Conservation (phyloP, 495 filamentous ascomycete species). For the Lindgomyces ingoldianus region DNA sequence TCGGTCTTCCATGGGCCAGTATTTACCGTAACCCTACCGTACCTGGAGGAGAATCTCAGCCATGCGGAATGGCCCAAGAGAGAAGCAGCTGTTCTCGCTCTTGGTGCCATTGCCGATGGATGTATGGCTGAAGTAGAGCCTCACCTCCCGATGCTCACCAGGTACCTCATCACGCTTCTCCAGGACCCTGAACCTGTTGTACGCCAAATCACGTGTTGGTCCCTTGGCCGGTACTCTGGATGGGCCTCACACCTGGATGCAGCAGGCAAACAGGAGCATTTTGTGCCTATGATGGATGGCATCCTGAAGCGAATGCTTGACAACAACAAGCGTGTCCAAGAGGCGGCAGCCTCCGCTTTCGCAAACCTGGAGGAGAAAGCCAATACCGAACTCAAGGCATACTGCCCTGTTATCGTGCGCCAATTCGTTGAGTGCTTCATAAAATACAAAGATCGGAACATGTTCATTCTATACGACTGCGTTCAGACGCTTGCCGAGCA, state of each 20-base stretch:
- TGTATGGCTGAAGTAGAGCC: conserved; percentile 88
- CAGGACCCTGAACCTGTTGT: conserved; percentile 89
- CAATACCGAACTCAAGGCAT: conserved; percentile 72
- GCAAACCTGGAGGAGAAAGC: conserved; percentile 95
- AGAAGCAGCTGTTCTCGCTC: conserved; percentile 90
- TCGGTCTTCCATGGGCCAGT: conserved; percentile 84
- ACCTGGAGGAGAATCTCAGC: conserved; percentile 84
- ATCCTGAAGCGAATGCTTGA: conserved; percentile 93
- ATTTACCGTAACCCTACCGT: conserved; percentile 88
- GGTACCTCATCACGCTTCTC: conserved; percentile 84
- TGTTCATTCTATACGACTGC: conserved; percentile 98
- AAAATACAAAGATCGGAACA: conserved; percentile 97
- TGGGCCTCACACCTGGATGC: conserved; percentile 83
- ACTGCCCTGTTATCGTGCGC: conserved; percentile 84
- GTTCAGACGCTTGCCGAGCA: conserved; percentile 95
- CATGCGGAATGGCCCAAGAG: conserved; percentile 89
- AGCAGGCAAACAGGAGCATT: conserved; percentile 70
- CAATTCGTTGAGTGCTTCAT: conserved; percentile 91
- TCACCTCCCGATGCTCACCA: conserved; percentile 86
- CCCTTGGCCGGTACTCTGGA: conserved; percentile 85
- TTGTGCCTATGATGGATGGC: conserved; percentile 97
- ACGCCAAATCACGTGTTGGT: conserved; percentile 97
- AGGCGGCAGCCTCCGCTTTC: conserved; percentile 94
- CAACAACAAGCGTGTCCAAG: conserved; percentile 95
- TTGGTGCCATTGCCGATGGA: conserved; percentile 93